phyloP scores from a whole-genome alignment of 2,329 filamentous ascomycete species.

The Ilyonectria robusta region DNA sequence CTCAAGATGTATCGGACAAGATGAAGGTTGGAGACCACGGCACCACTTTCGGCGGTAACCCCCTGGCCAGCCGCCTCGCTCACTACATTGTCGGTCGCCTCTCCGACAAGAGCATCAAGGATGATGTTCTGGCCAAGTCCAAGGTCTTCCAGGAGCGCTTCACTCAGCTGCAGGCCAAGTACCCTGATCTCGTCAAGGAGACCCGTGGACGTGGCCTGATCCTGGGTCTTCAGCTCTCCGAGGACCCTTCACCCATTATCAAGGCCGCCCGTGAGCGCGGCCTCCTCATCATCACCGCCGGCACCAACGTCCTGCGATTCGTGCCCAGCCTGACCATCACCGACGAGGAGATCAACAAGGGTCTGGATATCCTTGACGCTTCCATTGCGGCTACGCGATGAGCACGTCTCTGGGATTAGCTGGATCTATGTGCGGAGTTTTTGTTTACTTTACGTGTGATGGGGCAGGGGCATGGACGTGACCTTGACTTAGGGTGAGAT shows the following conservation, averaged over 20 bases:
- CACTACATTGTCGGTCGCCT: constrained; percentile 88
- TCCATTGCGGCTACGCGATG: constrained; percentile 65
- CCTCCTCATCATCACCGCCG: constrained; percentile 90
- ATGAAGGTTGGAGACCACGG: constrained; percentile 83
- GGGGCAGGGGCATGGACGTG: not conserved
- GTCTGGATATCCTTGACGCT: constrained; percentile 81
- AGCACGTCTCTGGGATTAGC: constrained; percentile 9
- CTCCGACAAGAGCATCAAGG: constrained; percentile 78
- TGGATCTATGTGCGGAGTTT: constrained; percentile 14
- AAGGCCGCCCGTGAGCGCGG: constrained; percentile 90
- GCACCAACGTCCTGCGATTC: constrained; percentile 92
- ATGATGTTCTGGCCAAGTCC: constrained; percentile 77
- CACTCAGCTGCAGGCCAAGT: constrained; percentile 61
- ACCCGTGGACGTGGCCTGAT: constrained; percentile 88
- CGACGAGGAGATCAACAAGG: constrained; percentile 83
- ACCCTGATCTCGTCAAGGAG: constrained; percentile 81
- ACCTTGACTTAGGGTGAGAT: constrained; percentile 7
- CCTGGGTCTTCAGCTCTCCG: constrained; percentile 85
- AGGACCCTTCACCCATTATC: constrained; percentile 81
- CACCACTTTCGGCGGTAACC: constrained; percentile 95
- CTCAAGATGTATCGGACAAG: constrained; percentile 56
- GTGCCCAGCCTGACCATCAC: constrained; percentile 89
- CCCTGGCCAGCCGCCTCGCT: constrained; percentile 85
- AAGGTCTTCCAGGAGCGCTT: constrained; percentile 65
- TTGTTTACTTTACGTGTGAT: constrained; percentile 6